phyloP scores from a whole-genome alignment of 148 eudicot genomes.

The Diospyros kaki region DNA sequence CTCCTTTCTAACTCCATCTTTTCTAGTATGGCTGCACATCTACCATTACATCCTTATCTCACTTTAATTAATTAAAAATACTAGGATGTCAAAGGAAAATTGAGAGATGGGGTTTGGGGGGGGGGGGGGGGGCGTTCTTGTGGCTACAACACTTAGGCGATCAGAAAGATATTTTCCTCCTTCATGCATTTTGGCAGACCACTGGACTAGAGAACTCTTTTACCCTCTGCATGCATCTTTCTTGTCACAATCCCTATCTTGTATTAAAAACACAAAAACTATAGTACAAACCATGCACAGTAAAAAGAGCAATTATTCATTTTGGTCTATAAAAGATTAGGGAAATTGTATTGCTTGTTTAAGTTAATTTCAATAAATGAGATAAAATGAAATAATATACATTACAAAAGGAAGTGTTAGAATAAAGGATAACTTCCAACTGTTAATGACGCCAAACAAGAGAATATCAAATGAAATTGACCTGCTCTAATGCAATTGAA shows the following conservation, averaged over 20 bases:
- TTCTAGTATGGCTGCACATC: too few species aligned
- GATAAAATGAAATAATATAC: background rate
- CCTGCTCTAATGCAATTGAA: slow-evolving; percentile 97
- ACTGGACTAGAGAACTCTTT: background rate
- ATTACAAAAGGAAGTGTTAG: background rate
- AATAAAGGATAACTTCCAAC: background rate
- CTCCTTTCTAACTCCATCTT: too few species aligned
- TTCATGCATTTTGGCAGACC: background rate
- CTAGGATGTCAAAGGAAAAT: background rate
- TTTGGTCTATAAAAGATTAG: background rate
- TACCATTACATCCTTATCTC: too few species aligned
- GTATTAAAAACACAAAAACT: background rate
- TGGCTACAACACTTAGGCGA: background rate
- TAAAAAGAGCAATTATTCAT: background rate
- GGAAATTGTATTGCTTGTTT: background rate
- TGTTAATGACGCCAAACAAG: background rate
- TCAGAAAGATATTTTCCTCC: background rate
- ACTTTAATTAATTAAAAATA: background rate
- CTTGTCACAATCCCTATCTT: background rate
- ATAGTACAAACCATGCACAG: background rate
- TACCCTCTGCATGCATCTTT: background rate
- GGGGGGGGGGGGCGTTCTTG: background rate
- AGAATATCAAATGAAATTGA: slow-evolving; percentile 21
- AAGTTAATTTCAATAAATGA: background rate
- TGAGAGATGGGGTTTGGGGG: background rate